Conservation (phyloP, 495 filamentous ascomycete species). For the Trichoderma gamsii region DNA sequence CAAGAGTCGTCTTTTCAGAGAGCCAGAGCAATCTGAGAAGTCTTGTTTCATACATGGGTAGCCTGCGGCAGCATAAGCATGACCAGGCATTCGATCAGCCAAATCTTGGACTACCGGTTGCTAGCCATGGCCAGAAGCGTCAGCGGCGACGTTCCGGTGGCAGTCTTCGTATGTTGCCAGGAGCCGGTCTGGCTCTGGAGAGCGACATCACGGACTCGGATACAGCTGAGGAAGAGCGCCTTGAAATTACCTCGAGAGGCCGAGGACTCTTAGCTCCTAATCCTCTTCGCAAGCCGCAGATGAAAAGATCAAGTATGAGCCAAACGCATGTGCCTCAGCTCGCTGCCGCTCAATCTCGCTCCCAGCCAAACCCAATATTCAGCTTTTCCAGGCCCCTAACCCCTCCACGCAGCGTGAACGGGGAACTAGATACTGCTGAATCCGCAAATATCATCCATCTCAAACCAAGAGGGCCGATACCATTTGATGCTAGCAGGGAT, state of each 20-base stretch:
- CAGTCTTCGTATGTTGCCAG: background rate
- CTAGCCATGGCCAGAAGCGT: constrained; percentile 1
- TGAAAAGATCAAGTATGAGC: constrained; percentile 28
- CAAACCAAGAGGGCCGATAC: background rate
- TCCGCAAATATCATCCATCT: background rate
- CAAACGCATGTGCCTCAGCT: constrained; percentile 21
- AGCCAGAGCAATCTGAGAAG: constrained; percentile 38
- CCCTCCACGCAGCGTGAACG: constrained; percentile 14
- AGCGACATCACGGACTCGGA: constrained; percentile 30
- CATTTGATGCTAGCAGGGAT: background rate
- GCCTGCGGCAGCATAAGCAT: background rate
- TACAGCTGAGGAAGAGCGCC: constrained; percentile 37
- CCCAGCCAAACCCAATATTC: constrained; percentile 19
- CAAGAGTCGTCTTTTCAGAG: constrained; percentile 72
- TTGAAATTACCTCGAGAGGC: constrained; percentile 28
- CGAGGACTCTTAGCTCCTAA: background rate
- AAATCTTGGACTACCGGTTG: background rate
- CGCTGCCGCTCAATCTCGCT: constrained; percentile 21
- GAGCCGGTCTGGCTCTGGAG: constrained; percentile 14
- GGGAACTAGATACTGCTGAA: background rate
- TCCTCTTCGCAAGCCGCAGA: constrained; percentile 22
- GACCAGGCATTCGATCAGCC: background rate
- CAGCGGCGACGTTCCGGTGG: background rate
- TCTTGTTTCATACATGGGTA: background rate
- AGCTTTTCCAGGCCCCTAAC: constrained; percentile 33